Evolutionary conservation across 352 stramenopile species (phyloP).

Genomic region (Pythium phragmitis): DNA sequence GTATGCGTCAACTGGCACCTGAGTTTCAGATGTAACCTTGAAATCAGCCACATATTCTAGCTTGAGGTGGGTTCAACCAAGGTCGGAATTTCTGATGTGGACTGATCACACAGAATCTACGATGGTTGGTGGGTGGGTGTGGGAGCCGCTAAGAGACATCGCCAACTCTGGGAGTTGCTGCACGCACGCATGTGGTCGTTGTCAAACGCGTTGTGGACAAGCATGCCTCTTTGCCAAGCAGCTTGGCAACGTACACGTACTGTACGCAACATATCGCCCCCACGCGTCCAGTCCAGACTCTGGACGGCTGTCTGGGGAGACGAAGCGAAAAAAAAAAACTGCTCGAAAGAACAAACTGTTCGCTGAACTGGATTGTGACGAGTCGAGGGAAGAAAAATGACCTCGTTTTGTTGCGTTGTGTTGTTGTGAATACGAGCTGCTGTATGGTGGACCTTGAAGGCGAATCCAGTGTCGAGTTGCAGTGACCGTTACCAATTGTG

Average conservation of each 20-base stretch:
- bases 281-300: not conserved
- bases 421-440: slow-evolving; percentile 10
- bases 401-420: slow-evolving; percentile 1
- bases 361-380: slow-evolving; percentile 1
- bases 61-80: too few relatives aligned
- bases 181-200: not conserved
- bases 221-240: not conserved
- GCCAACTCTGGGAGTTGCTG: not conserved
- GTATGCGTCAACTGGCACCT: too few relatives aligned
- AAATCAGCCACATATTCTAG: too few relatives aligned
- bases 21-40: too few relatives aligned
- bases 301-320: not conserved
- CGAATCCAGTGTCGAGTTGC: not conserved
- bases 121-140: too few relatives aligned
- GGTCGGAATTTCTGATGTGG: too few relatives aligned
- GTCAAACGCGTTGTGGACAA: not conserved
- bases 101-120: too few relatives aligned
- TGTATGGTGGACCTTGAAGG: not conserved
- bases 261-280: not conserved
- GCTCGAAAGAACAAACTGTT: slow-evolving; percentile 9
- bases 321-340: slow-evolving; percentile 9
- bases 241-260: not conserved
- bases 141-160: too few relatives aligned
- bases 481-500: not conserved
- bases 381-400: slow-evolving; percentile 3